phyloP scores from a whole-genome alignment of 352 stramenopile genomes.

The Peronospora destructor region DNA sequence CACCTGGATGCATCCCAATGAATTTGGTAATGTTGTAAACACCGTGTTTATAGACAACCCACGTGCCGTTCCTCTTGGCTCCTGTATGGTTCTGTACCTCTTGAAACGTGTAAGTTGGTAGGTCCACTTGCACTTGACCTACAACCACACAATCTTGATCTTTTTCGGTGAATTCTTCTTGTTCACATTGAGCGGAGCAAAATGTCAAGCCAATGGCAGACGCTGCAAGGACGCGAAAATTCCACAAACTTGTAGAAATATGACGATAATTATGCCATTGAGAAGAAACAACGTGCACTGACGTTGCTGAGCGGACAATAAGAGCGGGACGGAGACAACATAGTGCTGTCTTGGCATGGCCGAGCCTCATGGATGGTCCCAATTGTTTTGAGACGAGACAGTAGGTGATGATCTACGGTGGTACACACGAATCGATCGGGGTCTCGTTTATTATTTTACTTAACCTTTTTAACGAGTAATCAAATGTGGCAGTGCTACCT shows the following conservation, averaged over 20 bases:
- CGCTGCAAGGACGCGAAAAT: conserved; percentile 1
- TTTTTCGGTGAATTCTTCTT: neutral
- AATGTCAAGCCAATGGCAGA: conserved; percentile 11
- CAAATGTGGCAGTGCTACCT: too few relatives aligned
- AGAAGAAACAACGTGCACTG: too few relatives aligned
- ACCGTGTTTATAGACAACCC: conserved; percentile 90
- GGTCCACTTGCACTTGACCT: conserved; percentile 32
- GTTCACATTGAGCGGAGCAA: conserved; percentile 16
- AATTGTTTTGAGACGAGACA: neutral
- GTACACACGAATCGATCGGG: conserved; percentile 1
- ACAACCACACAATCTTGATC: conserved; percentile 8
- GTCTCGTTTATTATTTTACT: too few relatives aligned
- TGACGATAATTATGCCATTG: too few relatives aligned
- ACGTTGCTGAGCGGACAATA: neutral
- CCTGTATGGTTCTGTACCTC: conserved; percentile 71
- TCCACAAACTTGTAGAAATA: neutral
- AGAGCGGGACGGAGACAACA: neutral
- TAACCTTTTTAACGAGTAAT: too few relatives aligned
- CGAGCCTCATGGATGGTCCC: conserved; percentile 13
- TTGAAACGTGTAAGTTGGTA: conserved; percentile 63
- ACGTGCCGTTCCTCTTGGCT: conserved; percentile 72
- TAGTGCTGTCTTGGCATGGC: conserved; percentile 1
- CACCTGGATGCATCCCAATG: conserved; percentile 90
- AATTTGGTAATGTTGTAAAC: conserved; percentile 98
- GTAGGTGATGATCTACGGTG: too few relatives aligned